Conservation (phyloP, 495 filamentous ascomycete species). For the Penicillium atrosanguineum region DNA sequence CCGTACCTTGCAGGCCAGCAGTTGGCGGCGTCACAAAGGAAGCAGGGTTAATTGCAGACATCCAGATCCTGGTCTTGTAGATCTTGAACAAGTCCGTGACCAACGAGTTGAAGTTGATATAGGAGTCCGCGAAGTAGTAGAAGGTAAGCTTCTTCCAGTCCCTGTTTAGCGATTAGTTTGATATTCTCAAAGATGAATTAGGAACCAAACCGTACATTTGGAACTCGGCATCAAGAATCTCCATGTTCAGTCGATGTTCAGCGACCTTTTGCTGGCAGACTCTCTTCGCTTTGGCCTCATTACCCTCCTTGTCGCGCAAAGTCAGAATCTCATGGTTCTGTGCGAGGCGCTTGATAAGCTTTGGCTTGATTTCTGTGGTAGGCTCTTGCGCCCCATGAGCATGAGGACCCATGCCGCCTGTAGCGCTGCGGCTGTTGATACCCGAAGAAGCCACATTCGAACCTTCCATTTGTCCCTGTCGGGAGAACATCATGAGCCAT, state of each 20-base stretch:
- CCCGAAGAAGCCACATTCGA: slow-evolving; percentile 53
- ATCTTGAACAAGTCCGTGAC: slow-evolving; percentile 98
- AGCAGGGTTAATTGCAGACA: slow-evolving; percentile 98
- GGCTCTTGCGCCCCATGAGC: slow-evolving; percentile 73
- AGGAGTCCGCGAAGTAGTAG: slow-evolving; percentile 96
- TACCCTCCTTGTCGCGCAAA: slow-evolving; percentile 91
- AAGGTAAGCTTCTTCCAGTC: slow-evolving; percentile 99
- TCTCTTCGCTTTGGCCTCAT: slow-evolving; percentile 95
- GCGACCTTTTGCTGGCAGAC: slow-evolving; percentile 94
- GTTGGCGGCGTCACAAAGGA: slow-evolving; percentile 83
- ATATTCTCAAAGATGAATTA: not conserved
- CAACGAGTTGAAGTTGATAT: slow-evolving; percentile 98
- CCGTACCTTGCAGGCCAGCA: slow-evolving; percentile 57
- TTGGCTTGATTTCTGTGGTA: slow-evolving; percentile 81
- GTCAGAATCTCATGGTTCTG: slow-evolving; percentile 84
- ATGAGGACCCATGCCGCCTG: slow-evolving; percentile 72
- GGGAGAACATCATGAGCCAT: slow-evolving; percentile 97
- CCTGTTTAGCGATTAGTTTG: slow-evolving; percentile 46
- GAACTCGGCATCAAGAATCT: slow-evolving; percentile 98
- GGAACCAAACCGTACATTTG: slow-evolving; percentile 71
- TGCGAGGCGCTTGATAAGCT: slow-evolving; percentile 92
- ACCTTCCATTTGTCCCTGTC: slow-evolving; percentile 61
- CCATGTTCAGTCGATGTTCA: slow-evolving; percentile 94
- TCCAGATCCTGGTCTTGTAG: slow-evolving; percentile 99
- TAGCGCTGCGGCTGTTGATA: slow-evolving; percentile 56